phyloP scores from a whole-genome alignment of 306 rosid species.

The Trifolium dubium region DNA sequence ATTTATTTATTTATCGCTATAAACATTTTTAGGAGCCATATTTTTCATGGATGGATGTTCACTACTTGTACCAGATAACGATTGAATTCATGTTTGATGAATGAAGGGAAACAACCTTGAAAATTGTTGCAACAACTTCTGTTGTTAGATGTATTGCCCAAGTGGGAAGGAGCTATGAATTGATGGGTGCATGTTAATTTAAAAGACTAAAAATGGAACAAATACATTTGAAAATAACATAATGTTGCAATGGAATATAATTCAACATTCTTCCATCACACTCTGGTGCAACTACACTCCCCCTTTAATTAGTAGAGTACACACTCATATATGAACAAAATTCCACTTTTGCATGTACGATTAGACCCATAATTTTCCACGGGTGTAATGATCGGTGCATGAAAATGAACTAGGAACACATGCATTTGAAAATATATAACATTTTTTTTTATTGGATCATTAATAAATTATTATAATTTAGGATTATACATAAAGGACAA shows the following conservation, averaged over 20 bases:
- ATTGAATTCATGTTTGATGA: constrained; percentile 20
- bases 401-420: too few relatives aligned
- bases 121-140: constrained; percentile 15
- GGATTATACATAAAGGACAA: neutral
- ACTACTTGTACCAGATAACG: too few relatives aligned
- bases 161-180: neutral
- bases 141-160: neutral
- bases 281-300: too few relatives aligned
- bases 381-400: too few relatives aligned
- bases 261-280: too few relatives aligned
- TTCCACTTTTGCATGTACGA: too few relatives aligned
- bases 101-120: constrained; percentile 2
- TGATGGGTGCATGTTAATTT: constrained; percentile 2
- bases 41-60: neutral
- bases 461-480: neutral
- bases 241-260: too few relatives aligned
- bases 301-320: too few relatives aligned
- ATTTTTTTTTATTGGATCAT: neutral
- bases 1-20: too few relatives aligned
- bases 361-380: too few relatives aligned
- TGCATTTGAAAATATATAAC: too few relatives aligned
- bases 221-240: neutral
- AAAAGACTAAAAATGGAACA: neutral
- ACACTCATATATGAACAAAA: too few relatives aligned
- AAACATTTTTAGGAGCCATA: neutral